Base-by-base conservation (phyloP, 1,139 yeast genomes). In the Candida labiduridarum region DNA sequence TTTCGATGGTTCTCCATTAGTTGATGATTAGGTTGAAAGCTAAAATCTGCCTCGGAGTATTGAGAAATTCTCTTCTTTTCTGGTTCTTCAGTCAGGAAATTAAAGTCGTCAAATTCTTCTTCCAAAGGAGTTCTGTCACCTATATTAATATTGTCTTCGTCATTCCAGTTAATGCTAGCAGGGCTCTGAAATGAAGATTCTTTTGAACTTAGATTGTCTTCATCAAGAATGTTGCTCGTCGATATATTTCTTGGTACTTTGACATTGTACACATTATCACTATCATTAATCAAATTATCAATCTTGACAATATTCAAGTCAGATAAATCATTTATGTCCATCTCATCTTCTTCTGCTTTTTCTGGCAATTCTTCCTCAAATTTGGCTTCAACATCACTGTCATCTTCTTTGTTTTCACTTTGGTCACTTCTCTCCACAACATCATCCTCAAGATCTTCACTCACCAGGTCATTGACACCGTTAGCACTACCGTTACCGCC, bases 151-250 rank as follows among this genome's bases (percentile, higher is more conserved):
- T 62, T 62, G 9, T 62, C 68, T 39, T 68, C 77, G 45, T 76
- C 78, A 52, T 72, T 73, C 80, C 81, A 76, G 53, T 72, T 74
- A 29, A 76, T 71, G 56, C 79, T 74, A 0, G 72, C 63, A 3
- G 79, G 74, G 48, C 71, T 63, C 53, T 74, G 78, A 56, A 76
- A 76, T 2, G 80, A 74, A 14, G 69, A 62, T 46, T 65, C 70
- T 33, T 66, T 64, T 0, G 69, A 64, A 15, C 51, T 40, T 25
- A 25, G 10, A 9, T 38, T 31, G 10, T 53, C 50, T 31, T 55
- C 60, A 25, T 54, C 55, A 19, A 59, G 52, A 16, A 56, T 52
- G 22, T 53, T 52, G 15, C 50, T 51, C 5, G 53, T 47, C 1
- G 58, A 45, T 9, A 46, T 19, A 36, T 41, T 39, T 15, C 49